Percentiles rank a stretch among this genome's conserved stretches.
Evolutionary conservation across 352 stramenopile species (phyloP).

Genomic region (Globisporangium nagaii): DNA sequence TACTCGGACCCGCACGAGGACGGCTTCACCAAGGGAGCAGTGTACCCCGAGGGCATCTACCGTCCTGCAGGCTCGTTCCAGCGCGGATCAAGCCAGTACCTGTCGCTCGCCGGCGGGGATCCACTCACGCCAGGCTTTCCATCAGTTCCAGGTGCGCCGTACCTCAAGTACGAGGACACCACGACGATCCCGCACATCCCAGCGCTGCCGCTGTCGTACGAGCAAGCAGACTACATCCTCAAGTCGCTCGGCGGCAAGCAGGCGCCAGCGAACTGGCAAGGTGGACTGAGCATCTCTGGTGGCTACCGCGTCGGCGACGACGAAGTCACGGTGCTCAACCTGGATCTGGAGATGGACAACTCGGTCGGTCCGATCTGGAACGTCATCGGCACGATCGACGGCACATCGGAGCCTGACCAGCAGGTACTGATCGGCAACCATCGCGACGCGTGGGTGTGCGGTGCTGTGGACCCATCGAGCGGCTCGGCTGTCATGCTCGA

Average conservation of each 20-base stretch:
- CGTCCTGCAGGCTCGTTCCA: constrained; percentile 74
- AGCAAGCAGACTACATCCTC: constrained; percentile 74
- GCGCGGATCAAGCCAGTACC: constrained; percentile 82
- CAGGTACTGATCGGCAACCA: constrained; percentile 88
- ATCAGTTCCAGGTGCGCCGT: constrained; percentile 33
- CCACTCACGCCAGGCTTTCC: constrained; percentile 47
- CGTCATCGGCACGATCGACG: constrained; percentile 80
- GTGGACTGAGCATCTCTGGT: constrained; percentile 41
- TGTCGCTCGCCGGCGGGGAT: constrained; percentile 70
- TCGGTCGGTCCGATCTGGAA: constrained; percentile 79
- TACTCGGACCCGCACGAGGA: constrained; percentile 88
- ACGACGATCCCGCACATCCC: constrained; percentile 66
- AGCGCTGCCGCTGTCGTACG: constrained; percentile 71
- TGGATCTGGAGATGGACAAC: constrained; percentile 79
- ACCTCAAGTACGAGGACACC: constrained; percentile 35
- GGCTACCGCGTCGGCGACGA: constrained; percentile 76
- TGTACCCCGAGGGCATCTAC: constrained; percentile 81
- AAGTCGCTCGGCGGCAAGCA: constrained; percentile 49
- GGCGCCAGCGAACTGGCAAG: constrained; percentile 51
- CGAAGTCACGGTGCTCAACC: constrained; percentile 44
- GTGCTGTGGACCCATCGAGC: constrained; percentile 80
- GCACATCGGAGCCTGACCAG: constrained; percentile 48
- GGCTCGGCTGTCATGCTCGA: constrained; percentile 80
- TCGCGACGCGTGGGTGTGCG: constrained; percentile 89
- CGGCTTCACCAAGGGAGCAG: constrained; percentile 49